A percentile compares a stretch with the other conserved stretches of the same genome.
These are phyloP conservation scores for Cercospora janseana DNA, from an alignment of 2,329 filamentous ascomycete species.

Conservation along the genomic window DNA sequence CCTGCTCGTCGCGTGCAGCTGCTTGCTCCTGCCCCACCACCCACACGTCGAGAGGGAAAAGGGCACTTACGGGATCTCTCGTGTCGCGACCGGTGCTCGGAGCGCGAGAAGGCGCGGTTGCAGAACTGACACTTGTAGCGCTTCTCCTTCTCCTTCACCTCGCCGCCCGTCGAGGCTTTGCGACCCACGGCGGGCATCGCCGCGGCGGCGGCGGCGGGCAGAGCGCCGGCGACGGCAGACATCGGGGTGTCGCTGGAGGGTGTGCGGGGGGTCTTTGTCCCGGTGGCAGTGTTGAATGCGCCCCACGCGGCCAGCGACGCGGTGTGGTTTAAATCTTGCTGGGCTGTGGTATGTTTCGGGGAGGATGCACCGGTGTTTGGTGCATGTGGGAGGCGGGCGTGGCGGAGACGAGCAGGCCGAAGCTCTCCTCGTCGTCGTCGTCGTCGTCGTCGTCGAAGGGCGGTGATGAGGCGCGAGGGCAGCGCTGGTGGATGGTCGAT, in stretches of 20 bases:
- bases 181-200: conserved; percentile 58
- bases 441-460: not conserved
- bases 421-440: conserved; percentile 2
- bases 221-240: conserved; percentile 62
- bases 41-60: not conserved
- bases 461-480: conserved; percentile 1
- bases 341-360: conserved; percentile 17
- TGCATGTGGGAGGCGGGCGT: not conserved
- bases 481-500: no score
- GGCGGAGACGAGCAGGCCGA: not conserved
- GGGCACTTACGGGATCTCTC: conserved; percentile 89
- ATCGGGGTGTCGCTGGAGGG: conserved; percentile 46
- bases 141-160: conserved; percentile 61
- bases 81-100: conserved; percentile 94
- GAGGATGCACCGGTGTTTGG: conserved; percentile 3
- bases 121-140: conserved; percentile 85
- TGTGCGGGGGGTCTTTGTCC: not conserved
- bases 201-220: conserved; percentile 56
- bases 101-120: conserved; percentile 84
- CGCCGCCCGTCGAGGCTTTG: conserved; percentile 28
- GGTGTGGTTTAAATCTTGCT: conserved; percentile 24
- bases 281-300: conserved; percentile 20
- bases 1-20: conserved; percentile 17
- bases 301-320: conserved; percentile 28
- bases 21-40: conserved; percentile 23